Conservation (phyloP, 129 eudicot genomes). For the Flaveria sonorensis region DNA sequence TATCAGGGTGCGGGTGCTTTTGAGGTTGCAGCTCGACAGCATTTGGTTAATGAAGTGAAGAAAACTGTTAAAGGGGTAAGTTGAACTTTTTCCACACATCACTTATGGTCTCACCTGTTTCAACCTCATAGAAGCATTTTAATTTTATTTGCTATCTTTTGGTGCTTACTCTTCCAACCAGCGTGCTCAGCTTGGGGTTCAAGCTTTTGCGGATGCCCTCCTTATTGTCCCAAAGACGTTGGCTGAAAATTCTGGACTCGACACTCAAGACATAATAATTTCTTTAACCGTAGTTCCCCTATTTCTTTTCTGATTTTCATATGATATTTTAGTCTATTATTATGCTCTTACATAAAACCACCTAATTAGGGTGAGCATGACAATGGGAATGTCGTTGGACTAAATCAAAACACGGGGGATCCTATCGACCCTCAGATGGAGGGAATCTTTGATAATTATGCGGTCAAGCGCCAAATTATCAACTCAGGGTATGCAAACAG, state of each 20-base stretch:
- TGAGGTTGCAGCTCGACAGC: slow-evolving; percentile 94
- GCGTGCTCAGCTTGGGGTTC: slow-evolving; percentile 98
- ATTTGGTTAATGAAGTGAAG: slow-evolving; percentile 78
- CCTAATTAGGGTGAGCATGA: slow-evolving; percentile 82
- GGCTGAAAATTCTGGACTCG: slow-evolving; percentile 97
- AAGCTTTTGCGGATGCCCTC: slow-evolving; percentile 97
- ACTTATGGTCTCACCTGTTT: background rate
- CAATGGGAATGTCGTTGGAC: slow-evolving; percentile 83
- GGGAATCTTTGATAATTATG: slow-evolving; percentile 92
- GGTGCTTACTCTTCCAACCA: slow-evolving; percentile 26
- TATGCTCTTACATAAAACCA: background rate
- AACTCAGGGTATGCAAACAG: slow-evolving; percentile 72
- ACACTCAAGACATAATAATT: slow-evolving; percentile 90
- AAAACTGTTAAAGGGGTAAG: slow-evolving; percentile 93
- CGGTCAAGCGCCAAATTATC: slow-evolving; percentile 87
- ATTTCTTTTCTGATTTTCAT: background rate
- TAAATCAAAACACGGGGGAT: slow-evolving; percentile 85
- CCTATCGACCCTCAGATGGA: slow-evolving; percentile 97
- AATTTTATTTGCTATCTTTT: slow-evolving; percentile 1
- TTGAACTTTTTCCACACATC: background rate
- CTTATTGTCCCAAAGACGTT: slow-evolving; percentile 91
- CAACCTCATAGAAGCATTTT: background rate
- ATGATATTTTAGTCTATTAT: background rate
- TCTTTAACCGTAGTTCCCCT: slow-evolving; percentile 65
- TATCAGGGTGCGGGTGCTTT: slow-evolving; percentile 97